Conservation (phyloP, 768 basidiomycete species). For the Phaeotremella skinneri region DNA sequence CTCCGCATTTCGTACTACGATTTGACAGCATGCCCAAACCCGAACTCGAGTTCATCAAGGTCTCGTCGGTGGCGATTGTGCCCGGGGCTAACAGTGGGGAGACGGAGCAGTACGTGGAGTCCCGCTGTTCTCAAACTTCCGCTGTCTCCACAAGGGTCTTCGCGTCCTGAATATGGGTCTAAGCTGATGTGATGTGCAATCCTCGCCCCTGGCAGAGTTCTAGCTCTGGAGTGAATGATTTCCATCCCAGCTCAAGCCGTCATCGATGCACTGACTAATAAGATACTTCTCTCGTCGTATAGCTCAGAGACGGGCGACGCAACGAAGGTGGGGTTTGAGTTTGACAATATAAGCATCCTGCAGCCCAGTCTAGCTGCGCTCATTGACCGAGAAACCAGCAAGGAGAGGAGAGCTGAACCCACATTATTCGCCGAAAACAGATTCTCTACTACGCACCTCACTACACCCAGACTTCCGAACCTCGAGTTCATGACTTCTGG, state of each 20-base stretch:
- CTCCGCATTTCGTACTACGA: too few species aligned
- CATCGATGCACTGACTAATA: neutral
- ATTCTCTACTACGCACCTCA: conserved; percentile 7
- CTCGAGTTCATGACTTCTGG: conserved; percentile 16
- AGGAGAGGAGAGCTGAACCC: too few species aligned
- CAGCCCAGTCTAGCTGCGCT: neutral
- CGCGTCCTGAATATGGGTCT: conserved; percentile 6
- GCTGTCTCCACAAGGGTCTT: conserved; percentile 1
- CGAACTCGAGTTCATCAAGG: conserved; percentile 11
- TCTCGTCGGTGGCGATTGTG: neutral
- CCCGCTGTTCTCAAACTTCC: neutral
- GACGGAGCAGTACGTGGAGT: neutral
- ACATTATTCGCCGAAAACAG: neutral
- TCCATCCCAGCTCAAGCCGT: neutral
- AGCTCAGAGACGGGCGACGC: conserved; percentile 12
- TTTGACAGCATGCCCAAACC: conserved; percentile 19
- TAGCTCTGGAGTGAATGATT: conserved; percentile 13
- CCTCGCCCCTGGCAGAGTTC: too few species aligned
- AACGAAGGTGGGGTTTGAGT: conserved; percentile 4
- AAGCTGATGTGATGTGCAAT: too few species aligned
- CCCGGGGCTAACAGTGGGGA: neutral
- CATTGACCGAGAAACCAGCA: neutral
- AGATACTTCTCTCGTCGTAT: neutral
- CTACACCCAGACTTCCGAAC: conserved; percentile 6
- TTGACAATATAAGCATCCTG: neutral